These are phyloP conservation scores for Gentiana straminea DNA, from an alignment of 257 asterid species.

Conservation along the genomic window DNA sequence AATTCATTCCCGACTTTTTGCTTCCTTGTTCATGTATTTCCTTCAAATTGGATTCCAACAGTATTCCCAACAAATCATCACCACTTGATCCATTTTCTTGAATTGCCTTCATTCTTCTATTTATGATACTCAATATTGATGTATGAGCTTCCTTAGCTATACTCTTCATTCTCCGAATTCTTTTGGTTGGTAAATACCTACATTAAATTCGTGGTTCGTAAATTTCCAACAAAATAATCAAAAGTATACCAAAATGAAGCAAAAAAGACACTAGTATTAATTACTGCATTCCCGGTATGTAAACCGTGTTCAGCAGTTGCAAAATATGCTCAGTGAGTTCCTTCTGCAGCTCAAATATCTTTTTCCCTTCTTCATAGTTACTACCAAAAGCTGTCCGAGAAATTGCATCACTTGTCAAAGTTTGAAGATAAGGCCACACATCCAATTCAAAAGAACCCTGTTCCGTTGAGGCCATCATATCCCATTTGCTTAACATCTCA, in stretches of 20 bases:
- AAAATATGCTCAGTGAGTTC: conserved; percentile 22
- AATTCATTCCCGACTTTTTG: conserved; percentile 10
- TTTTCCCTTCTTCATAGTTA: conserved; percentile 48
- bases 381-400: conserved; percentile 61
- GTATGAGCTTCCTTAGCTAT: conserved; percentile 28
- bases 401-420: conserved; percentile 46
- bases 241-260: neutral
- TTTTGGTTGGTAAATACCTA: conserved; percentile 42
- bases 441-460: conserved; percentile 37
- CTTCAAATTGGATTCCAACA: conserved; percentile 15
- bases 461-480: conserved; percentile 10
- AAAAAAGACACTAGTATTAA: neutral
- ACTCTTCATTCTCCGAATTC: conserved; percentile 28
- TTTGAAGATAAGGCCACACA: conserved; percentile 44
- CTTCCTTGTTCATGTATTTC: conserved; percentile 17
- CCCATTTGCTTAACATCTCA: conserved; percentile 58
- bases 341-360: conserved; percentile 45
- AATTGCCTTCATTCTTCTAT: conserved; percentile 24
- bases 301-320: conserved; percentile 10
- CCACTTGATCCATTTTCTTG: conserved; percentile 25
- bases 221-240: neutral
- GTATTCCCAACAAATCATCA: conserved; percentile 20
- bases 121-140: conserved; percentile 23
- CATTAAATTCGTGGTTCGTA: neutral
- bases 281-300: conserved; percentile 40